A percentile compares a stretch with the other conserved stretches of the same genome.
phyloP scores from a whole-genome alignment of 148 eudicot genomes.

The Camellia granthamiana region DNA sequence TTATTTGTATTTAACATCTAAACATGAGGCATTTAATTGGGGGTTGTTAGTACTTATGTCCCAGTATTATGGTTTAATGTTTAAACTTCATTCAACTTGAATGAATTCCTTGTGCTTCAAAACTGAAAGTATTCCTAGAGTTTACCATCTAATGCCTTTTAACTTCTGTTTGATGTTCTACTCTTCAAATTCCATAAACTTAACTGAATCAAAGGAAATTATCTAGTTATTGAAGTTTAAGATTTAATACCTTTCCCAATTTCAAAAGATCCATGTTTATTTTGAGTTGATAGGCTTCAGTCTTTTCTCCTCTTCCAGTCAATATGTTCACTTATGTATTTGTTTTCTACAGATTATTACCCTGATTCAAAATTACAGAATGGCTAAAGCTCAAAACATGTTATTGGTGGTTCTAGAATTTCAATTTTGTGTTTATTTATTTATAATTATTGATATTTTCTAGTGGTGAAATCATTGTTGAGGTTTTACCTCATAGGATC shows the following conservation, averaged over 20 bases:
- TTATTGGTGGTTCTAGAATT: neutral
- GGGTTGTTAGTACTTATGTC: neutral
- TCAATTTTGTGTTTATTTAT: too few relatives aligned
- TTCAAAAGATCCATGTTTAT: neutral
- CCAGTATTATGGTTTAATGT: neutral
- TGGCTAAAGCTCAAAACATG: neutral
- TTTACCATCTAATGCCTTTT: neutral
- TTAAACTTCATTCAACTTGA: conserved; percentile 3
- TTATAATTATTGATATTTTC: neutral
- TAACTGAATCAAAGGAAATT: too few relatives aligned
- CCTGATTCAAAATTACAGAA: conserved; percentile 3
- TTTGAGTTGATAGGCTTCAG: too few relatives aligned
- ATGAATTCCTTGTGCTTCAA: neutral
- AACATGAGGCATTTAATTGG: neutral
- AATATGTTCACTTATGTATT: neutral
- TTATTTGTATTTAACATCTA: neutral
- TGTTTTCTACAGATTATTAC: neutral
- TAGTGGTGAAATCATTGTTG: conserved; percentile 4
- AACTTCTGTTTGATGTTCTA: neutral
- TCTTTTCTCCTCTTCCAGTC: neutral
- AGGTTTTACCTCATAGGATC: neutral
- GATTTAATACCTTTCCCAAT: neutral
- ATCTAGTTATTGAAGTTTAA: neutral
- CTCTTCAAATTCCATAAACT: too few relatives aligned
- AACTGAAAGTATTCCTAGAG: neutral